phyloP scores from a whole-genome alignment of 1,284 basidiomycete species.

The Ceratobasidium sp. region DNA sequence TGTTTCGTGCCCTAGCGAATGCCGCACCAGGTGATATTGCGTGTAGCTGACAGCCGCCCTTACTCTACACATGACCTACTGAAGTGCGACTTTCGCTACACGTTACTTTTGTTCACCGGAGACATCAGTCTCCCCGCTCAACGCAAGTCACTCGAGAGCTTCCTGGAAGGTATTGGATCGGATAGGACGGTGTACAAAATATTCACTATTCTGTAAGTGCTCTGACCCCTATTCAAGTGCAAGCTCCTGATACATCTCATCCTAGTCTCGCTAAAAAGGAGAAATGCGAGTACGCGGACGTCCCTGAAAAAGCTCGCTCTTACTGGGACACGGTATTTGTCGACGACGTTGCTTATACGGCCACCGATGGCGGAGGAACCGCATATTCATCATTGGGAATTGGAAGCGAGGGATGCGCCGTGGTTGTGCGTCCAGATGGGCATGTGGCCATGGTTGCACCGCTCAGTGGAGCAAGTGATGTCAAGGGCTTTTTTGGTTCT shows the following conservation, averaged over 20 bases:
- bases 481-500: not conserved
- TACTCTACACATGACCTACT: too few species aligned
- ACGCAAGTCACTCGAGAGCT: too few species aligned
- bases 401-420: conserved; percentile 67
- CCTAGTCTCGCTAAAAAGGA: conserved; percentile 57
- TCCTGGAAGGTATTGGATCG: too few species aligned
- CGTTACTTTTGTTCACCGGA: too few species aligned
- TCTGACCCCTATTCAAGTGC: too few species aligned
- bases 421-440: conserved; percentile 79
- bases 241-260: too few species aligned
- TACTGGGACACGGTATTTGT: conserved; percentile 64
- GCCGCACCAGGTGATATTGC: too few species aligned
- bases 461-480: conserved; percentile 58
- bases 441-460: conserved; percentile 74
- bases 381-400: conserved; percentile 72
- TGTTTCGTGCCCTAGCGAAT: too few species aligned
- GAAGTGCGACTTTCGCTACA: not conserved
- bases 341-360: conserved; percentile 3
- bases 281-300: conserved; percentile 62
- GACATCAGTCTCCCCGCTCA: too few species aligned
- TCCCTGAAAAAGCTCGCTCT: conserved; percentile 67
- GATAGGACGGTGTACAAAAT: too few species aligned
- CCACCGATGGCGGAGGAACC: conserved; percentile 58
- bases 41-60: too few species aligned
- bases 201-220: too few species aligned